Conservation (phyloP, 495 filamentous ascomycete genomes). For the Penicillium cinerascens region DNA sequence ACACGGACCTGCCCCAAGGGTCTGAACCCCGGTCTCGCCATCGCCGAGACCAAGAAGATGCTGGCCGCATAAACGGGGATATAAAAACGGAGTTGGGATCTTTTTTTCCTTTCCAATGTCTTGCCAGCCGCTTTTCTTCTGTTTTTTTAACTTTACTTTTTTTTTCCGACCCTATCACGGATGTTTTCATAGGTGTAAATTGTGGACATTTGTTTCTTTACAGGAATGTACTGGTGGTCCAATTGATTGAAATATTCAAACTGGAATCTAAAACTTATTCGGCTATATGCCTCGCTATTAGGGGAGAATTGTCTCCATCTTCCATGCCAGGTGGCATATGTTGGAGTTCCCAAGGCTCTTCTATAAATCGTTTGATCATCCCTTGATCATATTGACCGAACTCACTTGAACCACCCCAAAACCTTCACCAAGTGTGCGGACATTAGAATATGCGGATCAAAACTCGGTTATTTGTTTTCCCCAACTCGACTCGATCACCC, state of each 20-base stretch:
- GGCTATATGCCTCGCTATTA: slow-evolving; percentile 1
- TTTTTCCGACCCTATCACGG: slow-evolving; percentile 31
- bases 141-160: slow-evolving; percentile 18
- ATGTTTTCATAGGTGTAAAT: slow-evolving; percentile 51
- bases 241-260: slow-evolving; percentile 12
- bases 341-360: background rate
- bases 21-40: slow-evolving; percentile 88
- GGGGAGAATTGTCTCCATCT: background rate
- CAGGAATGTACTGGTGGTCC: slow-evolving; percentile 27
- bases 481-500: background rate
- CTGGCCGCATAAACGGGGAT: slow-evolving; percentile 56
- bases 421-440: too few relatives aligned
- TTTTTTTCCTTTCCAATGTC: slow-evolving; percentile 27
- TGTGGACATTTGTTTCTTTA: slow-evolving; percentile 37
- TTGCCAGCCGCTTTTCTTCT: slow-evolving; percentile 25
- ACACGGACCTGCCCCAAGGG: slow-evolving; percentile 96
- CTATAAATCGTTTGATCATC: background rate
- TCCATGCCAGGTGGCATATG: background rate
- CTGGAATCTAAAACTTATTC: background rate
- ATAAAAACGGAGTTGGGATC: slow-evolving; percentile 34
- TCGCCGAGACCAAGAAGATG: slow-evolving; percentile 98
- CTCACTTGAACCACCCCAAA: too few relatives aligned
- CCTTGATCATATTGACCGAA: too few relatives aligned
- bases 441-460: background rate
- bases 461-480: slow-evolving; percentile 9